phyloP scores from a whole-genome alignment of 75 land plant genomes.

The Pseudotsuga menziesii region DNA sequence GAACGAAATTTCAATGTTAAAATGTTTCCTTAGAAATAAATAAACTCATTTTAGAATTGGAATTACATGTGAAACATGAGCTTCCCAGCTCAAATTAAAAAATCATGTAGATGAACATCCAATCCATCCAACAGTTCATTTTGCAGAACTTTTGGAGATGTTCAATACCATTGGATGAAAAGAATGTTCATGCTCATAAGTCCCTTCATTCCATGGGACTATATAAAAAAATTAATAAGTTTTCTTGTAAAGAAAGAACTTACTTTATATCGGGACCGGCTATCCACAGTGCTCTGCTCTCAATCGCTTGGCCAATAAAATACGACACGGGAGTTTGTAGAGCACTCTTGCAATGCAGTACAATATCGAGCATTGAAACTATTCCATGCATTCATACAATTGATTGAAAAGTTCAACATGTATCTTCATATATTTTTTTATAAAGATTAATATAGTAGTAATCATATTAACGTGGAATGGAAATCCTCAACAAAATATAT shows the following conservation, averaged over 20 bases:
- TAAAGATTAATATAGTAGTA: no score
- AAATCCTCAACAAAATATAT: no score
- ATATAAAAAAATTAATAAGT: not conserved
- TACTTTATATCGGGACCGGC: constrained; percentile 10
- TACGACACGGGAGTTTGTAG: not conserved
- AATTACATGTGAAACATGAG: no score
- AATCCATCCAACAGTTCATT: not conserved
- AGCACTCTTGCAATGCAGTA: constrained; percentile 10
- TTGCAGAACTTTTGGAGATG: not conserved
- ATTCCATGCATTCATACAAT: constrained; percentile 15
- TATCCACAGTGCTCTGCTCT: constrained; percentile 14
- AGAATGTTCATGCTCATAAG: not conserved
- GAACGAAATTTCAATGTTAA: no score
- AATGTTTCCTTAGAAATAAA: no score
- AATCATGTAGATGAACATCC: not conserved
- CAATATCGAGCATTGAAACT: constrained; percentile 15
- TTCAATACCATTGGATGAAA: not conserved
- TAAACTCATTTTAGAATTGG: no score
- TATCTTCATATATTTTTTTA: no score
- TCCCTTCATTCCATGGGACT: not conserved
- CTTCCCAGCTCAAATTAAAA: no score
- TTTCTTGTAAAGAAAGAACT: not conserved
- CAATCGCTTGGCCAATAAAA: constrained; percentile 7
- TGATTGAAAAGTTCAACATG: not conserved
- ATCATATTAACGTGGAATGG: not conserved